Conservation (phyloP, 345 rosid genomes). For the Brassica incana region DNA sequence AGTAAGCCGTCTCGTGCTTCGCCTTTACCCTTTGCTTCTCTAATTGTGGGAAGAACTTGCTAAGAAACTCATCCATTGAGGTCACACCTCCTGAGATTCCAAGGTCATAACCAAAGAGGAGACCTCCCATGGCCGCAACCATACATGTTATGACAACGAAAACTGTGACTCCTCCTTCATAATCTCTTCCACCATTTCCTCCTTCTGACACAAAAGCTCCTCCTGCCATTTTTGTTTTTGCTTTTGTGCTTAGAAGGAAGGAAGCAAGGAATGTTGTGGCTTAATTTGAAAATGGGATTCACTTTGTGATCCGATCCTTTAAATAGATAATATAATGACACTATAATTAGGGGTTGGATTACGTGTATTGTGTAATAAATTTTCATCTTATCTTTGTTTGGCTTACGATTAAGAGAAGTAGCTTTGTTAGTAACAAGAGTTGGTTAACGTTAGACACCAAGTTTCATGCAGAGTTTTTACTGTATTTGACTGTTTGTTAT, state of each 20-base stretch:
- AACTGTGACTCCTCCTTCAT: constrained; percentile 64
- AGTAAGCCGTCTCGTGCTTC: constrained; percentile 44
- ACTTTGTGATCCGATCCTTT: constrained; percentile 17
- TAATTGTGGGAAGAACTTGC: constrained; percentile 48
- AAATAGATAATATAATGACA: neutral
- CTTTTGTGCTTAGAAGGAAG: constrained; percentile 1
- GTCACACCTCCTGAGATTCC: constrained; percentile 82
- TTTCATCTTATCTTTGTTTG: constrained; percentile 9
- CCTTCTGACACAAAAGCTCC: constrained; percentile 42
- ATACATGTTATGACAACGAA: constrained; percentile 52
- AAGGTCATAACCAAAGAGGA: constrained; percentile 83
- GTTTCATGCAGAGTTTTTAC: neutral
- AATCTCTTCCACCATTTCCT: constrained; percentile 44
- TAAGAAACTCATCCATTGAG: constrained; percentile 51
- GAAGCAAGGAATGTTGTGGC: neutral
- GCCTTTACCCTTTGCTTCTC: constrained; percentile 35
- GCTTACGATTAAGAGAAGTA: neutral
- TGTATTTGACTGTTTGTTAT: constrained; percentile 2
- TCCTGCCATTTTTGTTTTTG: constrained; percentile 45
- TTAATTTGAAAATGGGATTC: constrained; percentile 12
- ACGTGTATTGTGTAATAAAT: neutral
- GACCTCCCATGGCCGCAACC: constrained; percentile 77
- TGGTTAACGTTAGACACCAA: neutral
- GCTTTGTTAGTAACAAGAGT: constrained; percentile 4
- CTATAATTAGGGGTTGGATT: constrained; percentile 7